Evolutionary conservation across 1,139 yeast genomes (phyloP).

Genomic region (Geotrichum fermentans): DNA sequence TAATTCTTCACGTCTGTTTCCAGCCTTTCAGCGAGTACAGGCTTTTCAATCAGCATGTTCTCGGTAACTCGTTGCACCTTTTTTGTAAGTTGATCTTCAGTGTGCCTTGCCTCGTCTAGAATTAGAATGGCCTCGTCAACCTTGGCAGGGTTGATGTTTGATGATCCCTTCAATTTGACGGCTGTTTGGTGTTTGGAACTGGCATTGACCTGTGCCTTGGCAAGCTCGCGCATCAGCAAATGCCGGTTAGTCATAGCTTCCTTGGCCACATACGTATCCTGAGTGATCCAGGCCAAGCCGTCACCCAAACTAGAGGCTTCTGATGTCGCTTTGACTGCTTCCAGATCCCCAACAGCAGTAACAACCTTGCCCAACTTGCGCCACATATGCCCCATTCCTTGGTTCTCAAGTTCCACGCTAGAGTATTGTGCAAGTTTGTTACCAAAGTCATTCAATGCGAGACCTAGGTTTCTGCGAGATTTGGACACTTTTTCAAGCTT

Average conservation of each 20-base stretch:
- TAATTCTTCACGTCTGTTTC: constrained; percentile 52
- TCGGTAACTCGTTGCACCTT: constrained; percentile 80
- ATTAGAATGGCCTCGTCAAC: constrained; percentile 86
- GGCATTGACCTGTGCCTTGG: constrained; percentile 73
- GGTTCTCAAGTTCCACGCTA: constrained; percentile 49
- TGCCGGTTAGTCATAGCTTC: constrained; percentile 93
- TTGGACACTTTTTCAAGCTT: constrained; percentile 54
- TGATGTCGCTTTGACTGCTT: constrained; percentile 65
- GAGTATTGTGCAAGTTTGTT: constrained; percentile 48
- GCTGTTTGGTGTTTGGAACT: constrained; percentile 68
- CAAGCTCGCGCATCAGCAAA: constrained; percentile 80
- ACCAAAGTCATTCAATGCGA: constrained; percentile 61
- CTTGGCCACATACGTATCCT: constrained; percentile 81
- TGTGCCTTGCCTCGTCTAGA: constrained; percentile 72
- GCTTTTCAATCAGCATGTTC: constrained; percentile 74
- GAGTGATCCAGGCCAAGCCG: constrained; percentile 56
- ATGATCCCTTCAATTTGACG: constrained; percentile 64
- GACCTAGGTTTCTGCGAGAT: constrained; percentile 52
- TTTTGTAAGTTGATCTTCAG: constrained; percentile 66
- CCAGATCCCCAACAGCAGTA: constrained; percentile 69
- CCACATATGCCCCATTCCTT: constrained; percentile 82
- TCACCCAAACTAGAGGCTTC: constrained; percentile 78
- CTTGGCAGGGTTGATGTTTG: constrained; percentile 76
- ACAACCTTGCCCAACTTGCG: constrained; percentile 66
- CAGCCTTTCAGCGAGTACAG: constrained; percentile 52